Evolutionary conservation across 148 eudicot species (phyloP).

Genomic region (Nyssa sinensis): DNA sequence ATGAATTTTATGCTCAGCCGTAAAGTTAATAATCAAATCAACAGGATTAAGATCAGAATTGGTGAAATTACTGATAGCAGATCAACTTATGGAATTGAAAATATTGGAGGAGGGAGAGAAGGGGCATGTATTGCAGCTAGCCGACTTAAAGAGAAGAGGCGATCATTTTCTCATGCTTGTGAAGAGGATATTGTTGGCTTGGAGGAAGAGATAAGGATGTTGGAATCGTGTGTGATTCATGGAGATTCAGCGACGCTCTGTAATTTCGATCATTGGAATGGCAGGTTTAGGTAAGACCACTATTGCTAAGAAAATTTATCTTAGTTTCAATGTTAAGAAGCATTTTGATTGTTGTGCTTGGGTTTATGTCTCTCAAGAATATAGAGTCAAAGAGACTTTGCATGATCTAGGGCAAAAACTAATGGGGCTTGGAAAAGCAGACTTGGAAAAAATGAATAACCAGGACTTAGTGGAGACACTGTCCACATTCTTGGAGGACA

Average conservation of each 20-base stretch:
- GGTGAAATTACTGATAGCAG: not conserved
- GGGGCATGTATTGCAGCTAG: too few relatives aligned
- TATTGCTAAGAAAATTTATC: conserved; percentile 15
- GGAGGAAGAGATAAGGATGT: conserved; percentile 1
- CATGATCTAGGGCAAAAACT: conserved; percentile 3
- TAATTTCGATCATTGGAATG: conserved; percentile 31
- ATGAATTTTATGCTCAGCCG: not conserved
- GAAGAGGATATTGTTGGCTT: conserved; percentile 29
- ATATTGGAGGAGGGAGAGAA: not conserved
- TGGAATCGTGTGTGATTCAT: conserved; percentile 8
- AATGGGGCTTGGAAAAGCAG: conserved; percentile 3
- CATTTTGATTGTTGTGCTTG: conserved; percentile 26
- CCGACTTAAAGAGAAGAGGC: not conserved
- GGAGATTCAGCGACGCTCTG: conserved; percentile 11
- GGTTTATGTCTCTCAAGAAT: conserved; percentile 29
- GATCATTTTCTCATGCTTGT: not conserved
- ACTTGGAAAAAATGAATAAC: not conserved
- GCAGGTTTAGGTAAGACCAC: conserved; percentile 40
- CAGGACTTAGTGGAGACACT: conserved; percentile 9
- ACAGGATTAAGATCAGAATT: not conserved
- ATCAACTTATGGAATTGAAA: conserved; percentile 11
- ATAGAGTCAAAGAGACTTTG: conserved; percentile 18
- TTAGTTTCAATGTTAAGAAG: conserved; percentile 7
- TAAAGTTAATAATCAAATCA: not conserved
- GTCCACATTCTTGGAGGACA: not conserved